These are phyloP conservation scores for Talaromyces sp. DNA, from an alignment of 2,329 filamentous ascomycete genomes.

Conservation along the genomic window DNA sequence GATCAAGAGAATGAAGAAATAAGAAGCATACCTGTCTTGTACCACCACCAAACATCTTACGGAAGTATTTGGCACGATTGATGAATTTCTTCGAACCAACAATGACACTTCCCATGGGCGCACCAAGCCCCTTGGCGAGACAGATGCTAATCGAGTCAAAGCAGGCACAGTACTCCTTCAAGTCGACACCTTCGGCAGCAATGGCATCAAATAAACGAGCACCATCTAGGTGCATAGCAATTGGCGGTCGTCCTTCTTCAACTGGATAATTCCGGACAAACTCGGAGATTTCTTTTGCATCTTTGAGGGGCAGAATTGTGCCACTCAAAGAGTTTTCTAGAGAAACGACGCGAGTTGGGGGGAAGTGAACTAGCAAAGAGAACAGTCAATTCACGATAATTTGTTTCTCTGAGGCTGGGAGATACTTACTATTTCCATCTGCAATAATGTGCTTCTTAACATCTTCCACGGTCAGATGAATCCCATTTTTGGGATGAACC, in stretches of 20 bases:
- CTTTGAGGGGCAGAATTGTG: slow-evolving; percentile 21
- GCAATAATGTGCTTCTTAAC: slow-evolving; percentile 22
- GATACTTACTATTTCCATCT: slow-evolving; percentile 20
- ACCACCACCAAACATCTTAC: slow-evolving; percentile 28
- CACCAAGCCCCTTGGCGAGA: slow-evolving; percentile 27
- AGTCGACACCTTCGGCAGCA: slow-evolving; percentile 17
- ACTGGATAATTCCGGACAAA: slow-evolving; percentile 21
- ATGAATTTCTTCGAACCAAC: slow-evolving; percentile 22
- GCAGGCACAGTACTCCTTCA: slow-evolving; percentile 24
- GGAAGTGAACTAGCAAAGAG: slow-evolving; percentile 17
- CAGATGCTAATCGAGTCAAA: slow-evolving; percentile 30
- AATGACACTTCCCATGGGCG: slow-evolving; percentile 27
- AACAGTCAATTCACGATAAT: not conserved
- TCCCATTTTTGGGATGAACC: slow-evolving; percentile 25
- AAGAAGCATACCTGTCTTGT: slow-evolving; percentile 20
- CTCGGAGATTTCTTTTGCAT: slow-evolving; percentile 23
- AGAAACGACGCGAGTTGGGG: slow-evolving; percentile 25
- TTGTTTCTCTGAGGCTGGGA: too few species aligned
- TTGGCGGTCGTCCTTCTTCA: slow-evolving; percentile 16
- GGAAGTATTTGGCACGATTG: slow-evolving; percentile 23
- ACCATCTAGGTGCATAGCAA: slow-evolving; percentile 27
- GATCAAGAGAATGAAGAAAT: not conserved
- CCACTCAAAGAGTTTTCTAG: slow-evolving; percentile 25
- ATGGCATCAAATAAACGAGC: slow-evolving; percentile 26
- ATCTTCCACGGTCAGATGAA: slow-evolving; percentile 30